Base-by-base conservation (phyloP, 2,329 filamentous ascomycete species). In the Graphilbum sp. region DNA sequence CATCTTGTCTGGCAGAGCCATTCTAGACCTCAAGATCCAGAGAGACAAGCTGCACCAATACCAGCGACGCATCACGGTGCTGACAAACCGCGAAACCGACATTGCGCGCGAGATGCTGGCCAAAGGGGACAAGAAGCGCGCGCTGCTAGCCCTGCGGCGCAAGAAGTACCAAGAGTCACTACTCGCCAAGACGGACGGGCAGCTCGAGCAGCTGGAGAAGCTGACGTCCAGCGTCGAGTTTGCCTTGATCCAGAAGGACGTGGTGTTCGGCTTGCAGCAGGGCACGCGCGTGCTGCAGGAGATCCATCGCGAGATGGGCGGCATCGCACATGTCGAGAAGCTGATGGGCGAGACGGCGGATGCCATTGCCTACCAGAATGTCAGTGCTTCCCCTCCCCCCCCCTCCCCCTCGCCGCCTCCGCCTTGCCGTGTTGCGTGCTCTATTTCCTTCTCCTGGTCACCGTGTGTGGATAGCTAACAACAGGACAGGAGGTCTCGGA, bases 121-220 rank as follows among this genome's bases (percentile, higher is more conserved):
- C 16, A 69, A 73, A 43, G 79, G 81, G 51, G 82, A 95, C 61
- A 87, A 85, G 59, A 63, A 71, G 48, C 76, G 77, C 45, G 90
- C 90, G 1, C 70, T 95, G 18, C 70, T 96, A 24, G 90, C 90
- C 1, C 69, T 98, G 43, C 79, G 90, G 41, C 75, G 87, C 48
- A 95, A 95, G 62, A 98, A 96, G 58, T 96, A 94, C 66, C 90
- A 98, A 57, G 83, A 96, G 57, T 79, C 82, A 20, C 69, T 96
- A 18, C 69, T 96, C 12, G 67, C 72, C 43, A 88, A 93, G 63
- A 95, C 88, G 12, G 88, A 98, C 59, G 74, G 75, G 40, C 88
- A 96, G 62, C 72, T 98, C n/a, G 85, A 83, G 47, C 85, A 95
- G 59, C 67, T 98, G 17, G 87, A 98, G 63, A 76, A 84, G 53